Evolutionary conservation across 768 basidiomycete species (phyloP), one percentile per base, ranked within the genome.

Genomic region (Panaeolus cyanescens): DNA sequence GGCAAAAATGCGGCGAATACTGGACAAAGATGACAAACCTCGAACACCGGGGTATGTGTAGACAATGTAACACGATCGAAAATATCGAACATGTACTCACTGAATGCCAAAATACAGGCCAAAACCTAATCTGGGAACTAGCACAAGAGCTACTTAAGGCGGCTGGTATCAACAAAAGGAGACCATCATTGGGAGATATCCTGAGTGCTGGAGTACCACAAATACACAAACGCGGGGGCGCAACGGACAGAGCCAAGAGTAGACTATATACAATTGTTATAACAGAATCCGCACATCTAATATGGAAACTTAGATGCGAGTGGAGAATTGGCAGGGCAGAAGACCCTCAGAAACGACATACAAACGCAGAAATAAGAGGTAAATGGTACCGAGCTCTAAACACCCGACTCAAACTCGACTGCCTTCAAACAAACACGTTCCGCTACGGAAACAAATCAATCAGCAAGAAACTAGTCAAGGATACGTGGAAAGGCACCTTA

Each of bases 51-150:
- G 60, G 39, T 4, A n/a, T 0, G 1, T 74, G 74, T 58, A 6
- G 28, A 1, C 17, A 39, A 3, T 75, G 74, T 59, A 19, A 32
- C 0, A 55, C 36, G 1, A 54, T 12, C 5, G 75, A 76, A 59
- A 37, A 65, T 4, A 64, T 77, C 55, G 70, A 70, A 13, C 74
- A 77, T 37, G 71, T 74, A n/a, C 64, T 77, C 0, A 61, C 56
- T 1, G 45, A 70, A 33, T 77, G 74, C 50, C 13, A 58, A 32
- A 59, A 59, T 0, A 58, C 68, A 9, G 67, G 68, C 0, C 72
- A 72, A 50, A 54, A 61, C 40, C n/a, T 30, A 31, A 55, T 72
- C 0, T 31, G 59, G 1, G 31, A 32, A 2, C 53, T 59, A 13
- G 53, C 34, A 3, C 34, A 20, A 5, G 33, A 54, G 9, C 20